Evolutionary conservation across 306 rosid genomes (phyloP), one percentile per base, ranked within the genome.

Genomic region (Abrus pulchellus): DNA sequence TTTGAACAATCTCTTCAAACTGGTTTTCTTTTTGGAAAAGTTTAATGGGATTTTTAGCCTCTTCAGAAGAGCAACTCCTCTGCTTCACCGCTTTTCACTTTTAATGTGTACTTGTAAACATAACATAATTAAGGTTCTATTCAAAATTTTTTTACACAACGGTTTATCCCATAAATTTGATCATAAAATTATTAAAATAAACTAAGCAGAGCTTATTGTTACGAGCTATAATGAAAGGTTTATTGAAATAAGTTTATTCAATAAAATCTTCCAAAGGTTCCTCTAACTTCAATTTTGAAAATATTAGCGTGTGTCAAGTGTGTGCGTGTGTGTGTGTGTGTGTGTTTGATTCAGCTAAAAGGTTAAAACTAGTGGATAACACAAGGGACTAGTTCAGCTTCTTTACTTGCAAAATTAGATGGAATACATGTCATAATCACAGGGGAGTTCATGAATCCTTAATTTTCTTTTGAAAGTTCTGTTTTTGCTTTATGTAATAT

Each of bases 61-160:
- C 30, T 72, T 53, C 77, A 44, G 5, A 27, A 34, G 45, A 66
- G 9, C 34, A 29, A 27, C 69, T 82, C 52, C 77, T 60, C 59
- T 68, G 76, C 56, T 75, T 57, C 32, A 57, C 29, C 7, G 13
- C 14, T 1, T 50, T 13, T n/a, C 9, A 2, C 27, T 28, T 43
- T 45, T 68, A 20, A 27, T 45, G 20, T 20, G 20, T 20, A 20
- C 20, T 20, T 20, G 20, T 20, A 20, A 20, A 20, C 20, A 20
- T 20, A 20, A 20, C 20, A 20, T 20, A 20, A 20, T 20, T 20
- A 20, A 20, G 20, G 20, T 20, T 20, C 20, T 20, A 20, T 20
- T 20, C 20, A 20, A 20, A 20, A 0, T 20, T 20, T 20, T 20
- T 20, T 20, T 20, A 20, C 20, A 20, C 20, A 20, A 20, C 20